Conservation (phyloP, 345 rosid genomes). For the Populus ilicifolia region DNA sequence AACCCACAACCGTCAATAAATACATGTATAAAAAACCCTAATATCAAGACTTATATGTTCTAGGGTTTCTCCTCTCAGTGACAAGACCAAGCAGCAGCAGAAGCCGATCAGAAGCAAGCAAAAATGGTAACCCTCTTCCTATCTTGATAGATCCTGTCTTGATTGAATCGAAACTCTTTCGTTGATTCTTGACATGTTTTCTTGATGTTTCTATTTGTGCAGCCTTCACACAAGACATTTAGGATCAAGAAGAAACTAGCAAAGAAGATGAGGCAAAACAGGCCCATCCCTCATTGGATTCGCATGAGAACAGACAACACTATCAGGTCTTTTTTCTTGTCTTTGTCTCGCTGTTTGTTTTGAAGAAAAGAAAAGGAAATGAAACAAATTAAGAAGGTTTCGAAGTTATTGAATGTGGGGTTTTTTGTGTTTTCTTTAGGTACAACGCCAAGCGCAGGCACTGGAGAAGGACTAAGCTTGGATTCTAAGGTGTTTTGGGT, state of each 20-base stretch:
- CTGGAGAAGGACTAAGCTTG: constrained; percentile 36
- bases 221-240: constrained; percentile 97
- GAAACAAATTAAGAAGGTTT: neutral
- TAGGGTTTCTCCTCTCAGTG: neutral
- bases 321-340: constrained; percentile 36
- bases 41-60: neutral
- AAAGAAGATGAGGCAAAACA: constrained; percentile 79
- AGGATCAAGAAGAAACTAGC: constrained; percentile 73
- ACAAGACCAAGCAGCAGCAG: neutral
- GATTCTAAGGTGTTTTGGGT: constrained; percentile 16
- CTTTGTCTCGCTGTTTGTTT: neutral
- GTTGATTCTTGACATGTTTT: neutral
- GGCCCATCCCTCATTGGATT: constrained; percentile 75
- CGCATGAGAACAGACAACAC: constrained; percentile 68
- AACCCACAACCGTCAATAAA: neutral
- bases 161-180: neutral
- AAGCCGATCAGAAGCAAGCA: neutral
- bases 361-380: neutral
- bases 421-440: constrained; percentile 1
- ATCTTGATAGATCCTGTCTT: neutral
- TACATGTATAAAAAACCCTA: neutral
- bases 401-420: neutral
- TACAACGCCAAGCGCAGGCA: constrained; percentile 35
- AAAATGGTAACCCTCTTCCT: constrained; percentile 15
- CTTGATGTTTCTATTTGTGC: neutral